Evolutionary conservation across 257 asterid genomes (phyloP).

Genomic region (Sherardia arvensis): DNA sequence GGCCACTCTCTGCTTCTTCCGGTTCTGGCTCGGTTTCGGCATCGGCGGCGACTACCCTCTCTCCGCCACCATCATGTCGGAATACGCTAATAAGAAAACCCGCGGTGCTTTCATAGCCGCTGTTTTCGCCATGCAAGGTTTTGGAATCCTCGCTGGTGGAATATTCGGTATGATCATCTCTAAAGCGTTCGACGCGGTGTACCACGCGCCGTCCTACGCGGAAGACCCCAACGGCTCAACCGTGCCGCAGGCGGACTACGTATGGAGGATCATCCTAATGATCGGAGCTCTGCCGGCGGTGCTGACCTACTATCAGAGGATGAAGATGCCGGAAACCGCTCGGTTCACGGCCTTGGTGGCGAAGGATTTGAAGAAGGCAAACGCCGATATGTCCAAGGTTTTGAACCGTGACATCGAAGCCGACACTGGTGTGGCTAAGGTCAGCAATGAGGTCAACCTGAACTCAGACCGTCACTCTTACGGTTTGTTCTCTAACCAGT

Average conservation of each 20-base stretch:
- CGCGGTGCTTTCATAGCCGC: conserved; percentile 59
- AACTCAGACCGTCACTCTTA: conserved; percentile 15
- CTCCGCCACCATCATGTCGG: conserved; percentile 72
- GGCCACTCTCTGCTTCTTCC: conserved; percentile 51
- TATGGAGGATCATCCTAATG: conserved; percentile 58
- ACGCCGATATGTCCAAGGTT: conserved; percentile 50
- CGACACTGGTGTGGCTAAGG: conserved; percentile 15
- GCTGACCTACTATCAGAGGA: conserved; percentile 44
- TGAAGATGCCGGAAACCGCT: conserved; percentile 62
- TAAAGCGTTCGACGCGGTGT: conserved; percentile 23
- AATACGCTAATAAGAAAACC: conserved; percentile 53
- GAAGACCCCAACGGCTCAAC: conserved; percentile 41
- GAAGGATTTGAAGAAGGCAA: conserved; percentile 39
- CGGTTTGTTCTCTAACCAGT: conserved; percentile 40
- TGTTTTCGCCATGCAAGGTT: conserved; percentile 63
- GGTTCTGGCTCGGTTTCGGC: conserved; percentile 65
- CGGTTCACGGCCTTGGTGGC: conserved; percentile 63
- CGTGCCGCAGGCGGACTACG: conserved; percentile 38
- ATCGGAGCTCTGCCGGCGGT: conserved; percentile 45
- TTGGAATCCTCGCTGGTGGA: conserved; percentile 50
- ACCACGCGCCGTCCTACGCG: conserved; percentile 34
- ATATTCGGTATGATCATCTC: conserved; percentile 36
- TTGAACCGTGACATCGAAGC: conserved; percentile 32
- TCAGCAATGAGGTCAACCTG: not conserved
- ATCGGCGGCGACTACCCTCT: conserved; percentile 61